Base-by-base conservation (phyloP, 2,329 filamentous ascomycete genomes). In the Ophiostoma perfectum region DNA sequence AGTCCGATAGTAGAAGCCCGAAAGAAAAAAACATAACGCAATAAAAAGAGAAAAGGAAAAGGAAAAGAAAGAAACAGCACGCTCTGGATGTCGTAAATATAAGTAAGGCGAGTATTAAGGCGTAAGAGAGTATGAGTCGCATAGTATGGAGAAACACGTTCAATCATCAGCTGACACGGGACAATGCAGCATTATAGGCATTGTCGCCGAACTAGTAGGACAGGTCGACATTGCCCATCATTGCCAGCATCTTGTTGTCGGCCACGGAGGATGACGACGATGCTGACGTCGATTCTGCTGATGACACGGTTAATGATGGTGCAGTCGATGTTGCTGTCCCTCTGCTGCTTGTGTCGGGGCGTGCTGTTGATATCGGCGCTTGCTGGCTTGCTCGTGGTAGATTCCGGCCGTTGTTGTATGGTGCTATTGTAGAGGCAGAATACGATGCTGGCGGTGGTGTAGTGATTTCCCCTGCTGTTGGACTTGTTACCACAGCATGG, bases 161-260 rank as follows among this genome's bases (percentile, higher is more conserved):
- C 27, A 27, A 27, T 27, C 27, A 27, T 27, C 27, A 27, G 27
- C 27, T 27, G 27, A 27, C 27, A 27, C 27, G 47, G 66, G 16
- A 65, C n/a, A 60, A 38, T 11, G 60, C 49, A 55, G 18, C 49
- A 66, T 39, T 9, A 12, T 38, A 6, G 55, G 12, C 5, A 38
- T 52, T n/a, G 52, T n/a, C 52, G 18, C 52, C 18, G 8, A 58
- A 42, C 70, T 66, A 74, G 62, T 74, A 74, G 8, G 70, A 69
- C 27, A 74, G 62, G 42, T 74, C 73, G 14, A 74, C 72, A 64
- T 71, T 70, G 11, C 70, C 72, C 72, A 74, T 72, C 14, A 72
- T 66, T 11, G 73, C 66, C 42, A 73, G 18, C 38, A 70, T 68
- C 67, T 73, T 73, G 69, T 52, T 69, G 47, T 72, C 70, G 4